Conservation (phyloP, 2,329 filamentous ascomycete genomes). For the Sporothrix protearum region DNA sequence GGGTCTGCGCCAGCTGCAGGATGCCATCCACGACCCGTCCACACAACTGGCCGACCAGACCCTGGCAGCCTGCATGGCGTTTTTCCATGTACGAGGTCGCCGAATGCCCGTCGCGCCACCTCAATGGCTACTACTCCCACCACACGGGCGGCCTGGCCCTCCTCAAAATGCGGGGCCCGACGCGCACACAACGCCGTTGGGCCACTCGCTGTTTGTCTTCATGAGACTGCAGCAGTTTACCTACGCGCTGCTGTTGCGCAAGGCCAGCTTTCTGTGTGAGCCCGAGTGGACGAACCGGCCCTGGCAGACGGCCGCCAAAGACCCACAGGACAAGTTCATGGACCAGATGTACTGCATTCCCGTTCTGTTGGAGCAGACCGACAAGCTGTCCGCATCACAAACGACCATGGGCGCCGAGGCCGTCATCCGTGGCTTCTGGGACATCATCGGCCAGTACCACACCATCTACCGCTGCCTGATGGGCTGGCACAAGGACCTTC, state of each 20-base stretch:
- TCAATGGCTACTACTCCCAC: slow-evolving; percentile 28
- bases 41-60: slow-evolving; percentile 25
- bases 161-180: slow-evolving; percentile 28
- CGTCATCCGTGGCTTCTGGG: slow-evolving; percentile 3
- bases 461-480: slow-evolving; percentile 20
- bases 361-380: slow-evolving; percentile 23
- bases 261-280: slow-evolving; percentile 26
- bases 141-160: slow-evolving; percentile 28
- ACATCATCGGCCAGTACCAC: slow-evolving; percentile 22
- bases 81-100: slow-evolving; percentile 30
- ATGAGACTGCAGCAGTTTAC: slow-evolving; percentile 30
- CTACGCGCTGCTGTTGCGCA: slow-evolving; percentile 24
- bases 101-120: slow-evolving; percentile 27
- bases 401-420: neutral
- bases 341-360: slow-evolving; percentile 29
- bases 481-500: slow-evolving; percentile 25
- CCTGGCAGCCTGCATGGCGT: slow-evolving; percentile 28
- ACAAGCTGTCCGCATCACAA: slow-evolving; percentile 4
- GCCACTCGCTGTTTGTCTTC: slow-evolving; percentile 27
- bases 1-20: slow-evolving; percentile 25
- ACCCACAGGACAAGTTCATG: slow-evolving; percentile 29
- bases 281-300: slow-evolving; percentile 27
- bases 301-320: slow-evolving; percentile 26
- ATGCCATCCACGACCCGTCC: slow-evolving; percentile 23
- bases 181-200: slow-evolving; percentile 25